Percentiles rank a stretch among this genome's conserved stretches.
Conservation (phyloP, 352 stramenopile genomes). For the Globisporangium spinosum region DNA sequence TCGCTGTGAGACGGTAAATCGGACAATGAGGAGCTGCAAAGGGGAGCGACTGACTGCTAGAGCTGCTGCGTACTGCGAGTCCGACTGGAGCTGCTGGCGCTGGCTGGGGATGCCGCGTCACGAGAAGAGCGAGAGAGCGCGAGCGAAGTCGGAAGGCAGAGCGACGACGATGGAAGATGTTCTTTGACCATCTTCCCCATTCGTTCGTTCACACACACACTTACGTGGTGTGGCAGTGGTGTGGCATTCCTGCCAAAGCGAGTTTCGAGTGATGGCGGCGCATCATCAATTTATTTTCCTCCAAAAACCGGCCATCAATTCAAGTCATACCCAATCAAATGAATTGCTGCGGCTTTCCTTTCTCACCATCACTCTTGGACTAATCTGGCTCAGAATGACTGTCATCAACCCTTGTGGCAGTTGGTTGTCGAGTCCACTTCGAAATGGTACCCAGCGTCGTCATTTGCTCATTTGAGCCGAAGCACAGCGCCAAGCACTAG, state of each 20-base stretch:
- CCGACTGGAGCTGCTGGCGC: not conserved
- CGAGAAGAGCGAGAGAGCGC: conserved; percentile 3
- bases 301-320: no score
- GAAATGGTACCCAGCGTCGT: no score
- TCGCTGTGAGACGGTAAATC: not conserved
- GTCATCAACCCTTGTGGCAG: no score
- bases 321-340: no score
- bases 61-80: not conserved
- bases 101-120: not conserved
- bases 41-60: no score
- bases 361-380: no score
- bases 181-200: conserved; percentile 8
- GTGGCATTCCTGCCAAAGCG: not conserved
- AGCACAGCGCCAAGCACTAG: not conserved
- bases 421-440: no score
- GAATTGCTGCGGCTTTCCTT: no score
- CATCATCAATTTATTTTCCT: no score
- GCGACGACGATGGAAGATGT: not conserved
- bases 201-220: not conserved
- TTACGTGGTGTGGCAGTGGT: no score
- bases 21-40: not conserved
- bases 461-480: not conserved
- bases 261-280: not conserved
- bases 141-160: conserved; percentile 5
- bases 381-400: no score